Percentiles rank a stretch among this genome's conserved stretches.
These are phyloP conservation scores for Lachancea dasiensis DNA, from an alignment of 805 yeast genomes.

Conservation along the genomic window DNA sequence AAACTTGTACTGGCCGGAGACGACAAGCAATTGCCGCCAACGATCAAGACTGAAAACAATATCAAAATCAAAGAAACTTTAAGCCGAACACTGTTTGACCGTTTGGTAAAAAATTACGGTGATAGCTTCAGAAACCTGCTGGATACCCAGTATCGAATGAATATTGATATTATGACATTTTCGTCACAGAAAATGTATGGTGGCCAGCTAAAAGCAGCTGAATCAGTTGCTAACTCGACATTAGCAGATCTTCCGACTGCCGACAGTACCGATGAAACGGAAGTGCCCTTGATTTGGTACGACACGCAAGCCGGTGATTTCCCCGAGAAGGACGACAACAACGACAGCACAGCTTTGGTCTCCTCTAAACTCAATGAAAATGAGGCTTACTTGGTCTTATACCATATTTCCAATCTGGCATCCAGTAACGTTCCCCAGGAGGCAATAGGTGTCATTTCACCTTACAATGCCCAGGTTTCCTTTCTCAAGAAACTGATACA, in stretches of 20 bases:
- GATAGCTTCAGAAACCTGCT: conserved; percentile 50
- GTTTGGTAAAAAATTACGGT: conserved; percentile 50
- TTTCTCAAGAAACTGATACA: conserved; percentile 45
- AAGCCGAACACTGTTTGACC: conserved; percentile 72
- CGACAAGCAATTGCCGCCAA: conserved; percentile 87
- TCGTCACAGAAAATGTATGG: conserved; percentile 64
- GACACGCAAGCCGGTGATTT: conserved; percentile 91
- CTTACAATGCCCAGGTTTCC: conserved; percentile 83
- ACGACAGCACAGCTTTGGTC: conserved; percentile 21
- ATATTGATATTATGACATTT: conserved; percentile 66
- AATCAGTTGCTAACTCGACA: conserved; percentile 45
- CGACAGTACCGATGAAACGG: conserved; percentile 48
- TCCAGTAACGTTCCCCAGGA: conserved; percentile 45
- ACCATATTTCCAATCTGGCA: conserved; percentile 50
- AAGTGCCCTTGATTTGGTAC: conserved; percentile 63
- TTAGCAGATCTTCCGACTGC: conserved; percentile 52
- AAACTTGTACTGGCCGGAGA: conserved; percentile 86
- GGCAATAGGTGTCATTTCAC: conserved; percentile 81
- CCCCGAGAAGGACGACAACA: conserved; percentile 49
- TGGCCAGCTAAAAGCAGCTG: conserved; percentile 56
- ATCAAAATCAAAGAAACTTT: conserved; percentile 40
- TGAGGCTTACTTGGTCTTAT: conserved; percentile 58
- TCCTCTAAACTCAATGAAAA: conserved; percentile 71
- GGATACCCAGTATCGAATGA: conserved; percentile 85
- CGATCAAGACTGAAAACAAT: conserved; percentile 55